Evolutionary conservation across 2,329 filamentous ascomycete species (phyloP), one percentile per base, ranked within the genome.

Genomic region (Penicillium corylophilum): DNA sequence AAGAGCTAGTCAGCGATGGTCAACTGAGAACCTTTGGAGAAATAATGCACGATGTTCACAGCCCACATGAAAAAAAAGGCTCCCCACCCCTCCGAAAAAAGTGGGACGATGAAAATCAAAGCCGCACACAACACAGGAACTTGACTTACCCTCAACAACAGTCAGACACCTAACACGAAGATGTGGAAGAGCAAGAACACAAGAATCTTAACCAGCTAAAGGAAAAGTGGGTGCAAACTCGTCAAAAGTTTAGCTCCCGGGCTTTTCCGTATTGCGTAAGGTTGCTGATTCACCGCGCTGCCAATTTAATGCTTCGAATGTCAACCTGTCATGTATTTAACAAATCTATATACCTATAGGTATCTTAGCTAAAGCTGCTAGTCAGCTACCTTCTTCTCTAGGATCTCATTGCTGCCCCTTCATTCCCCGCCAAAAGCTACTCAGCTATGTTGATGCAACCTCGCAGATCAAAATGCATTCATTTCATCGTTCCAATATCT

Each of bases 191-290:
- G 38, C 23, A 44, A 44, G 46, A 48, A 49, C 46, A 53, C n/a
- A 42, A 44, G 44, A 40, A 47, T 26, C 28, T 13, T 39, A 41
- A 24, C 33, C 31, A 44, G 13, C 50, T 38, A 36, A 42, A 52
- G 49, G 45, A 54, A 57, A 60, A 52, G 54, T 51, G 46, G 49
- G 36, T 54, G 60, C 56, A 64, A 64, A 63, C 60, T 61, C 57
- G 56, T 61, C 60, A 63, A 65, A 66, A 61, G 54, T 63, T 67
- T 68, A 69, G 59, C 67, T 71, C 62, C 70, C 69, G 68, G 57
- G 53, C 68, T 63, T 66, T 72, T 64, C 71, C 69, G 68, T 58
- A 69, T 70, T 67, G 65, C 68, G 68, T 70, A 71, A 69, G 64
- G 69, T 59, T 48, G 55, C 51, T 54, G 50, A 53, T 40, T 53